Percentiles rank a stretch among this genome's conserved stretches.
These are phyloP conservation scores for Tetracladium setigerum DNA, from an alignment of 495 filamentous ascomycete species.

Conservation along the genomic window DNA sequence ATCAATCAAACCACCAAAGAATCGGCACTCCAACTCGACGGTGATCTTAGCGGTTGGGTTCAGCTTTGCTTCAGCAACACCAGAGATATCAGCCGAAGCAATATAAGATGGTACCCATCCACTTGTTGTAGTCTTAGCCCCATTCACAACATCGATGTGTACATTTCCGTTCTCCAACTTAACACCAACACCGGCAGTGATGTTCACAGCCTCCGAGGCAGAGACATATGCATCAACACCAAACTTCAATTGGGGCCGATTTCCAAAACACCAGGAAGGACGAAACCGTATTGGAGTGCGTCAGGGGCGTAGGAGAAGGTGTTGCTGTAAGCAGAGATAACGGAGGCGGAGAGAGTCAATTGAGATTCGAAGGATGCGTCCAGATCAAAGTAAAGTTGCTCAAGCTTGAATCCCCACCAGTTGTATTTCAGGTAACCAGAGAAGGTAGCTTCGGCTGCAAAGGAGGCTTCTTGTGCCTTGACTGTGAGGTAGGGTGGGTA, in stretches of 20 bases:
- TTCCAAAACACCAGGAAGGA: slow-evolving; percentile 21
- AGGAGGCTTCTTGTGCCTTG: slow-evolving; percentile 16
- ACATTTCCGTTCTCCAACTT: slow-evolving; percentile 22
- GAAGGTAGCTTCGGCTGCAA: slow-evolving; percentile 21
- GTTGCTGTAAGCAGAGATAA: slow-evolving; percentile 16
- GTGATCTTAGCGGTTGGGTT: slow-evolving; percentile 12
- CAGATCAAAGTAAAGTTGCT: slow-evolving; percentile 26
- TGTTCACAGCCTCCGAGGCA: slow-evolving; percentile 15
- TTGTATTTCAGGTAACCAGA: slow-evolving; percentile 26
- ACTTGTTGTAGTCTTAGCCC: slow-evolving; percentile 11
- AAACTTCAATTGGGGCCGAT: slow-evolving; percentile 21
- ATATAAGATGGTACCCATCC: slow-evolving; percentile 23
- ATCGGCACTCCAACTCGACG: slow-evolving; percentile 15
- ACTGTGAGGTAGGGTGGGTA: slow-evolving; percentile 18
- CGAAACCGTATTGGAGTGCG: slow-evolving; percentile 16
- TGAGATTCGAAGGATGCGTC: slow-evolving; percentile 21
- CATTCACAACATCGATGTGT: slow-evolving; percentile 23
- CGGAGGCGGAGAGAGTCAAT: slow-evolving; percentile 18
- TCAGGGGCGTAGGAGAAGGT: slow-evolving; percentile 22
- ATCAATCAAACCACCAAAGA: slow-evolving; percentile 17
- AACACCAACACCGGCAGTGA: slow-evolving; percentile 17
- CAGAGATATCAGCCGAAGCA: slow-evolving; percentile 16
- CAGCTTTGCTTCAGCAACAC: slow-evolving; percentile 15
- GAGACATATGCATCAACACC: slow-evolving; percentile 21
- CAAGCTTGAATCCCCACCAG: slow-evolving; percentile 14